Base-by-base conservation (phyloP, 352 stramenopile species). In the Globisporangium radiosum region DNA sequence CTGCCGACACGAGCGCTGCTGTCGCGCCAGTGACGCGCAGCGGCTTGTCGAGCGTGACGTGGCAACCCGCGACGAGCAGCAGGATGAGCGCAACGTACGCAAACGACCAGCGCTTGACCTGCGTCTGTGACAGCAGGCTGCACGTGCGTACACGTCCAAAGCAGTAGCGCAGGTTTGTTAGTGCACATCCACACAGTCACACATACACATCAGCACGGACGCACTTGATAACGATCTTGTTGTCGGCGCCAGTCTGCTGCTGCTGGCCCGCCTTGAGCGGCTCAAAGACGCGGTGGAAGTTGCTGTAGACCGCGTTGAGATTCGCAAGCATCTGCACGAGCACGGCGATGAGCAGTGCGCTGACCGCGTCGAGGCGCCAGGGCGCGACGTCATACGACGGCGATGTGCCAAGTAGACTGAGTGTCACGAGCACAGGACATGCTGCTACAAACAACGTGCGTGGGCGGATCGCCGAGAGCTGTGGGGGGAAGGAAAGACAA, bases 201-300 rank as follows among this genome's bases (percentile, higher is more conserved):
- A 49, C 44, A 52, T 9, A 42, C 17, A 39, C 36, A 14, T 53
- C 7, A 43, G 14, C 19, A 36, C 11, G 39, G 5, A 60, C 68
- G 15, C 64, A 88, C 78, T 91, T 91, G 61, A 91, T 80, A 40
- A 88, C 68, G 55, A 89, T 84, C 33, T 72, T 65, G 59, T 84
- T 67, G 62, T 86, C 60, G 52, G 64, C 25, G 59, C 53, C 42
- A 25, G 25, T 25, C 25, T 25, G 70, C 36, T 44, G 62, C 57
- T 54, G 40, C 40, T 78, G 52, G 37, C 60, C 63, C n/a, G 63
- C 47, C 37, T 63, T 62, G 52, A 70, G 56, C 3, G 72, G 70
- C 47, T 76, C 63, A 47, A 92, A 72, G 3, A 76, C 65, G 25
- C 80, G 78, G 42, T 87, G 80, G 58, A 90, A 89, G 3, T 81